Base-by-base conservation (phyloP, 805 yeast genomes). In the Candida endomychidarum region DNA sequence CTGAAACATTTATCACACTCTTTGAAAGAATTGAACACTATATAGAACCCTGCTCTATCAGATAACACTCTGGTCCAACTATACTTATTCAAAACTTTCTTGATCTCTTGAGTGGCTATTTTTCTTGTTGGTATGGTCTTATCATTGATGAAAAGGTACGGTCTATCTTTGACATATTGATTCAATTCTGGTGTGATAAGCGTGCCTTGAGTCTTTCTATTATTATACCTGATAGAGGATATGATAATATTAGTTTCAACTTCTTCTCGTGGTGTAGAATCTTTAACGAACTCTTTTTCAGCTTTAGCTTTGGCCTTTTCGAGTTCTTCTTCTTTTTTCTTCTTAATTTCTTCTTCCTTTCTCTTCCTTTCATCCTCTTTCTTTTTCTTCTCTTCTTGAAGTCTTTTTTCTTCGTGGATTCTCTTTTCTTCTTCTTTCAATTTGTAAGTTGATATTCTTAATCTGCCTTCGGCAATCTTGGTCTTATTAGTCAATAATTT, bases 31-130 rank as follows among this genome's bases (percentile, higher is more conserved):
- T 80, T 79, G 60, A 88, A 88, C 1, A 86, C 80, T 26, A 87
- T 67, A 50, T 75, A 87, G 49, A 83, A 82, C 0, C 96, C 96
- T 1, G 72, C 57, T 32, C 58, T 59, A 47, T 84, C 90, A 3
- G 78, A 70, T 35, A 83, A 55, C 2, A 87, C 77, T 40, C 85
- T 67, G 0, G 80, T 75, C 81, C 88, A 83, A 40, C 75, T 77
- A 53, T 83, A 83, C 34, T 71, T 74, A 28, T 72, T 72, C 22
- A 87, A 63, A 21, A 71, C 67, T 19, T 74, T 69, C 50, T 84
- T 80, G 39, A 88, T 64, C 52, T 83, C 87, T 38, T 69, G 70
- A 2, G 79, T 65, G 11, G 71, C 63, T 1, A 80, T 68, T 38
- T 68, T 64, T 38, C 65, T 61, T 0, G 78, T 67, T 2, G 80